Evolutionary conservation across 2,329 filamentous ascomycete genomes (phyloP).

Genomic region (Tympanopsis confertula): DNA sequence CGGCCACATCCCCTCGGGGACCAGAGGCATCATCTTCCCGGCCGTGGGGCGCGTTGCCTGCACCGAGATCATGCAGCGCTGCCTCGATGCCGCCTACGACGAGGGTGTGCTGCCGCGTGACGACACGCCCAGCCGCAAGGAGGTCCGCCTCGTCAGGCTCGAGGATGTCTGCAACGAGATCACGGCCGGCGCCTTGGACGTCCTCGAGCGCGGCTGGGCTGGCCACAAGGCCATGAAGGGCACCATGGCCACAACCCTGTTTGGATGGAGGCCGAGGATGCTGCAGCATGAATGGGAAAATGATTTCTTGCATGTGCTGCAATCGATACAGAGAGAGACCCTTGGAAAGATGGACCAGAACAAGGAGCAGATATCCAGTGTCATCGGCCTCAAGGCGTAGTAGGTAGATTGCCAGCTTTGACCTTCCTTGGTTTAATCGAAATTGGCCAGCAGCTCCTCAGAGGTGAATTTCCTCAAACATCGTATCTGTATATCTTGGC

Average conservation of each 20-base stretch:
- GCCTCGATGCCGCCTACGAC: slow-evolving; percentile 5
- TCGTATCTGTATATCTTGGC: too few species aligned
- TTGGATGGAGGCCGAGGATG: slow-evolving; percentile 5
- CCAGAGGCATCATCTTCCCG: slow-evolving; percentile 5
- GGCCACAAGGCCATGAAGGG: slow-evolving; percentile 6
- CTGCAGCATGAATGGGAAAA: slow-evolving; percentile 2
- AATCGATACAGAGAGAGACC: slow-evolving; percentile 2
- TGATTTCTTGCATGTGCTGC: slow-evolving; percentile 4
- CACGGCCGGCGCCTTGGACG: slow-evolving; percentile 3
- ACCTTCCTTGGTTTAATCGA: too few species aligned
- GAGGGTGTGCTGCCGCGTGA: slow-evolving; percentile 5
- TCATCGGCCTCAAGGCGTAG: too few species aligned
- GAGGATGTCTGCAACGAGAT: slow-evolving; percentile 5
- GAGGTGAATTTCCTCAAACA: too few species aligned
- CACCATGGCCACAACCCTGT: slow-evolving; percentile 4
- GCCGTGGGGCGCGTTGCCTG: slow-evolving; percentile 4
- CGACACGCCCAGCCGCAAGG: slow-evolving; percentile 4
- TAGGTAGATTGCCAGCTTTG: too few species aligned
- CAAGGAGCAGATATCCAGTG: too few species aligned
- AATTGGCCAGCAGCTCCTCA: too few species aligned
- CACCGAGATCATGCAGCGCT: slow-evolving; percentile 5
- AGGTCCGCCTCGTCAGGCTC: slow-evolving; percentile 2
- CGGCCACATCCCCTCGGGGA: slow-evolving; percentile 4
- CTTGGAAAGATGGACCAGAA: too few species aligned
- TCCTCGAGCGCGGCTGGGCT: slow-evolving; percentile 5